Conservation (phyloP, 495 filamentous ascomycete genomes). For the Xylaria cubensis region DNA sequence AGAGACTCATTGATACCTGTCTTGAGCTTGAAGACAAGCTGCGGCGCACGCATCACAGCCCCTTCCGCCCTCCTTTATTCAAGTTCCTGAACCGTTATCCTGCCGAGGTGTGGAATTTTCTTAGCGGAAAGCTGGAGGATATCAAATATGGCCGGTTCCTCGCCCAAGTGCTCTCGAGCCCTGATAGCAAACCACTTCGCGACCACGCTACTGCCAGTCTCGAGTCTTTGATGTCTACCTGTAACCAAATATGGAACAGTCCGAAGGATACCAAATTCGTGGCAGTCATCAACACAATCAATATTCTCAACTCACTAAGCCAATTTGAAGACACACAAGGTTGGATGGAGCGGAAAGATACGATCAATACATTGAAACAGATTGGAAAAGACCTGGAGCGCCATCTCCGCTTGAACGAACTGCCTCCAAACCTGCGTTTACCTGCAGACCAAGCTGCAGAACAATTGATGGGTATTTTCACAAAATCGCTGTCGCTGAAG, state of each 20-base stretch:
- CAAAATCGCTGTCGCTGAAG: slow-evolving; percentile 74
- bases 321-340: slow-evolving; percentile 62
- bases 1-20: slow-evolving; percentile 84
- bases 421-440: slow-evolving; percentile 77
- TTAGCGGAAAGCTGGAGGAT: slow-evolving; percentile 76
- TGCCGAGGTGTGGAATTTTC: slow-evolving; percentile 81
- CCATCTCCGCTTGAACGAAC: slow-evolving; percentile 68
- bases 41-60: slow-evolving; percentile 88
- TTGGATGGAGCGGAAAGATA: slow-evolving; percentile 81
- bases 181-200: slow-evolving; percentile 75
- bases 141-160: slow-evolving; percentile 92
- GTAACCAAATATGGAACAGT: slow-evolving; percentile 64
- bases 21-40: slow-evolving; percentile 86
- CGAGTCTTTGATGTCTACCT: slow-evolving; percentile 68
- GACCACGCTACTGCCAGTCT: slow-evolving; percentile 76
- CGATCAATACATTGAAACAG: slow-evolving; percentile 70
- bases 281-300: slow-evolving; percentile 86
- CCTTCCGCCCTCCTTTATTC: slow-evolving; percentile 90
- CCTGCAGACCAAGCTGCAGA: slow-evolving; percentile 87
- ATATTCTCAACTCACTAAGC: slow-evolving; percentile 78
- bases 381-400: slow-evolving; percentile 79
- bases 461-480: slow-evolving; percentile 85
- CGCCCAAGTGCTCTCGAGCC: slow-evolving; percentile 82
- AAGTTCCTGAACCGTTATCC: slow-evolving; percentile 94
- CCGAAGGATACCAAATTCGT: slow-evolving; percentile 68